A percentile compares a stretch with the other conserved stretches of the same genome.
Conservation (phyloP, 139 green algal genomes). For the Ettlia oleoabundans region DNA sequence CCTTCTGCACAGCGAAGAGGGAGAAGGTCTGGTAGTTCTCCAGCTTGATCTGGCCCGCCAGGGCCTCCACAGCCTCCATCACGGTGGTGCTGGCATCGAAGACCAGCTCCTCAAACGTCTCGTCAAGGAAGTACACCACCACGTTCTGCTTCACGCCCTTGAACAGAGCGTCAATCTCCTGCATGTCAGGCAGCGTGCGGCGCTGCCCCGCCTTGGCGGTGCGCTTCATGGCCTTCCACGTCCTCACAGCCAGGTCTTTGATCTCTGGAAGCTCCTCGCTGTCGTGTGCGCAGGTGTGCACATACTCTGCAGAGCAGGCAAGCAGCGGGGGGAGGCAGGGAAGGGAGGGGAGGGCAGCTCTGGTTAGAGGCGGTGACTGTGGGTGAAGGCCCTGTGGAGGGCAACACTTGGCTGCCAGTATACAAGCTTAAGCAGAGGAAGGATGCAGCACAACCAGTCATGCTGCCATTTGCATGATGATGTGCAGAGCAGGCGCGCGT, state of each 20-base stretch:
- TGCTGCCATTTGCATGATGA: too few species aligned
- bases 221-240: constrained; percentile 88
- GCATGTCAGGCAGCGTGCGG: constrained; percentile 65
- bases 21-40: constrained; percentile 95
- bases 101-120: constrained; percentile 94
- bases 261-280: constrained; percentile 49
- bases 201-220: constrained; percentile 87
- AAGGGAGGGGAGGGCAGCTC: neutral
- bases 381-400: neutral
- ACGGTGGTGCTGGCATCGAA: constrained; percentile 93
- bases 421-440: neutral
- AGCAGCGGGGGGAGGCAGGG: neutral
- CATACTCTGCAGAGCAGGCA: constrained; percentile 62
- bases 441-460: neutral
- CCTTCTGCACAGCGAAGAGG: constrained; percentile 84
- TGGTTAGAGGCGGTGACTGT: neutral
- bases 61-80: constrained; percentile 85
- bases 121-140: constrained; percentile 96
- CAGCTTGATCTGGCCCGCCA: constrained; percentile 91
- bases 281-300: constrained; percentile 76
- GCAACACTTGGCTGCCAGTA: too few species aligned
- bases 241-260: constrained; percentile 56
- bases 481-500: too few species aligned
- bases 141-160: constrained; percentile 68
- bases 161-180: constrained; percentile 89